Evolutionary conservation across 1,139 yeast genomes (phyloP), one percentile per base, ranked within the genome.

Genomic region (Saccharomycopsis crataegensis): DNA sequence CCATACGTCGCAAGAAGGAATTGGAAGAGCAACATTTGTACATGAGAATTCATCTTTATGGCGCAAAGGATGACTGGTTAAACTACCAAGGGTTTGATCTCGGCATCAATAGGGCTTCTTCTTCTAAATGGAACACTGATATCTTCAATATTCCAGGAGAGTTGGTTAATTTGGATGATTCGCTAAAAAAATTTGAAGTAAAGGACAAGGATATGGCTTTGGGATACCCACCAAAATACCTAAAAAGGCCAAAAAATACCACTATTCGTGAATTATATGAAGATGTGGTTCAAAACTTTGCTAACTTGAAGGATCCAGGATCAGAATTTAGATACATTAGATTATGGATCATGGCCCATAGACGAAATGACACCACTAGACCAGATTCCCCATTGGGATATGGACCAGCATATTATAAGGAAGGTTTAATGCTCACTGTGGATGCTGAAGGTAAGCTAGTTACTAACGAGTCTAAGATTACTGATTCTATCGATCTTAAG

Each of bases 11-110:
- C n/a, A 84, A 82, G 58, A 76, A 75, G 58, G 87, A 84, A 59
- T 75, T 77, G 50, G 91, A 86, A 61, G 97, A 91, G 64, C 89
- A 86, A 63, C 89, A 88, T 60, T 72, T 87, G 54, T 89, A 82
- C 65, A 76, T 83, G 55, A 77, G 76, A 54, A 77, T 87, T 48
- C 77, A 79, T 58, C 69, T 87, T 41, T 78, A 79, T 50, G 74
- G 83, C 2, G 65, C 69, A 7, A 65, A 70, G 51, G 64, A 69
- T 2, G 78, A 82, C 51, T 83, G 86, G 62, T 70, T 71, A 56
- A 70, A 77, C 50, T 85, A 80, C 64, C 74, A 79, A 61, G 96
- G 95, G 0, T 86, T 87, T 65, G 98, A 91, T 65, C 65, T 86
- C 48, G 87, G 86, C 14, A 83, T 87, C 14, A 84, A 83, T 64